A percentile compares a stretch with the other conserved stretches of the same genome.
phyloP scores from a whole-genome alignment of 129 eudicot genomes.

The Smallanthus sonchifolius region DNA sequence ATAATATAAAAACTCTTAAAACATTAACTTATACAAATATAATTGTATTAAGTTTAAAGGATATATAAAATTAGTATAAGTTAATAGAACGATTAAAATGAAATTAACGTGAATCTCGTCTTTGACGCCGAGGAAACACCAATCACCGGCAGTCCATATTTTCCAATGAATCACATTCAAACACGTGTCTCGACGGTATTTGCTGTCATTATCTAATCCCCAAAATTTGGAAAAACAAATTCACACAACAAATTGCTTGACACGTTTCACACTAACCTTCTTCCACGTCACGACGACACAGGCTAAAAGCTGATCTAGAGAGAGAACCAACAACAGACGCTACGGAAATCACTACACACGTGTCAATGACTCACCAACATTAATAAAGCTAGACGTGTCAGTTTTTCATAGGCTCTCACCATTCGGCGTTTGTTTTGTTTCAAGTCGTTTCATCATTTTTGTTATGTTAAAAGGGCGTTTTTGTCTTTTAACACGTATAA shows the following conservation, averaged over 20 bases:
- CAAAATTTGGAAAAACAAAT: constrained; percentile 1
- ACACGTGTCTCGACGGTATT: constrained; percentile 22
- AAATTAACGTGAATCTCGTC: not conserved
- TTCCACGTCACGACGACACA: constrained; percentile 28
- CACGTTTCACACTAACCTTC: constrained; percentile 15
- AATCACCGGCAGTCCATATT: not conserved
- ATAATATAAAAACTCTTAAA: too few species aligned
- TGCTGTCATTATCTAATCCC: constrained; percentile 13
- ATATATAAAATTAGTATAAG: too few species aligned
- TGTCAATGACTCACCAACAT: constrained; percentile 25
- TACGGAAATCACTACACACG: constrained; percentile 12
- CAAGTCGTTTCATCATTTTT: not conserved
- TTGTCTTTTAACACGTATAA: not conserved
- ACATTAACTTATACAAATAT: too few species aligned
- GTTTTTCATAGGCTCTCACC: not conserved
- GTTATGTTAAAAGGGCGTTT: not conserved
- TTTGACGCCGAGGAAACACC: not conserved
- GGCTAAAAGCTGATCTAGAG: constrained; percentile 20
- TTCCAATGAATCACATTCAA: not conserved
- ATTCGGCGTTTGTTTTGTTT: constrained; percentile 13
- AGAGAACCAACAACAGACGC: not conserved
- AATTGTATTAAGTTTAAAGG: too few species aligned
- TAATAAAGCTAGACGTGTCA: constrained; percentile 11
- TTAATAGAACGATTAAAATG: too few species aligned
- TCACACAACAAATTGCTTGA: constrained; percentile 9